Percentiles rank a stretch among this genome's conserved stretches.
Conservation (phyloP, 257 asterid genomes). For the Nicotiana paniculata region DNA sequence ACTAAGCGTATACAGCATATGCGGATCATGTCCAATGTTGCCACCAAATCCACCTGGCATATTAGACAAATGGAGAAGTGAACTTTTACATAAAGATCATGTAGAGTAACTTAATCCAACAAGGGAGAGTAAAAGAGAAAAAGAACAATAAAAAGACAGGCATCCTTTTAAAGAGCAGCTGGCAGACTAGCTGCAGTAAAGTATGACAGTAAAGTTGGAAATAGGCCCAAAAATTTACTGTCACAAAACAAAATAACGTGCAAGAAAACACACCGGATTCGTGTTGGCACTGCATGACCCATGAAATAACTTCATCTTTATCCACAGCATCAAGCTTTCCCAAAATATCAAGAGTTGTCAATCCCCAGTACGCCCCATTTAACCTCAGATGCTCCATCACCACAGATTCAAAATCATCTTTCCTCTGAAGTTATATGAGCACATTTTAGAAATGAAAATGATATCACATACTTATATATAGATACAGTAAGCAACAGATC, state of each 20-base stretch:
- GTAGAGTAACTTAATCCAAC: not conserved
- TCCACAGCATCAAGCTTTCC: constrained; percentile 74
- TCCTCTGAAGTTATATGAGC: constrained; percentile 35
- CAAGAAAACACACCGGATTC: constrained; percentile 67
- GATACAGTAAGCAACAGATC: not conserved
- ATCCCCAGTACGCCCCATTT: constrained; percentile 97
- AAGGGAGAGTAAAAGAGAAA: not conserved
- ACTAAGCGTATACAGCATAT: constrained; percentile 74
- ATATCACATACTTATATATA: not conserved
- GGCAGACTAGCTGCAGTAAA: not conserved
- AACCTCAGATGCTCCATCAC: constrained; percentile 85
- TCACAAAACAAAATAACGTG: not conserved
- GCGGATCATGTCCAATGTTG: constrained; percentile 91
- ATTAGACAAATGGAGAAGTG: not conserved
- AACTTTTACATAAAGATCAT: not conserved
- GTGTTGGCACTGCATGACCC: constrained; percentile 90
- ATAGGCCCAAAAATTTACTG: not conserved
- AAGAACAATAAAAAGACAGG: not conserved
- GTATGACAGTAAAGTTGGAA: not conserved
- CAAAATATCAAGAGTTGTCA: constrained; percentile 72
- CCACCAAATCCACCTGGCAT: constrained; percentile 93
- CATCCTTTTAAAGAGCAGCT: not conserved
- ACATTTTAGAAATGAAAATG: not conserved
- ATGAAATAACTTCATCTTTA: constrained; percentile 67
- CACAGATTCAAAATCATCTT: constrained; percentile 72